Conservation (phyloP, 495 filamentous ascomycete species). For the Daldinia vernicosa region DNA sequence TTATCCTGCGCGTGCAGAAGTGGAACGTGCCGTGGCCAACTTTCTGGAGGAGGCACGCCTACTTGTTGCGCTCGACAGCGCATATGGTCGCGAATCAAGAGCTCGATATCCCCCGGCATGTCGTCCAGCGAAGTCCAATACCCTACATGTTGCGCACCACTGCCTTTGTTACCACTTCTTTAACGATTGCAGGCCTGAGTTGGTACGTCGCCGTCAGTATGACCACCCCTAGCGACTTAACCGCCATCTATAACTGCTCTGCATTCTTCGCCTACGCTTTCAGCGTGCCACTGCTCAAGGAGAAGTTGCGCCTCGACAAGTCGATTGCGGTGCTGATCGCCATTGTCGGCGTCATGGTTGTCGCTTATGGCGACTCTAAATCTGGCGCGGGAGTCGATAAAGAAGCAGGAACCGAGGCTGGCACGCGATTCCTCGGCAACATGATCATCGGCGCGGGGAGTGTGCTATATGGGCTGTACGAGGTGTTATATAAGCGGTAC, state of each 20-base stretch:
- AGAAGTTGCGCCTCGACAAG: slow-evolving; percentile 82
- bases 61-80: slow-evolving; percentile 77
- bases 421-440: slow-evolving; percentile 78
- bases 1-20: slow-evolving; percentile 78
- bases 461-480: slow-evolving; percentile 94
- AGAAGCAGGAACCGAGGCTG: slow-evolving; percentile 53
- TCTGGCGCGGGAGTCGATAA: slow-evolving; percentile 54
- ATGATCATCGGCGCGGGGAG: slow-evolving; percentile 92
- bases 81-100: slow-evolving; percentile 83
- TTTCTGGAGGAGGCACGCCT: slow-evolving; percentile 86
- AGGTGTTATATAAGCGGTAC: slow-evolving; percentile 91
- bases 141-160: slow-evolving; percentile 81
- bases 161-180: slow-evolving; percentile 79
- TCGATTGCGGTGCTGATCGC: slow-evolving; percentile 83
- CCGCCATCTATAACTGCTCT: slow-evolving; percentile 98
- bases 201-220: slow-evolving; percentile 96
- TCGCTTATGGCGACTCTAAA: slow-evolving; percentile 83
- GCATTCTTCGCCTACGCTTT: slow-evolving; percentile 99
- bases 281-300: slow-evolving; percentile 85
- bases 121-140: slow-evolving; percentile 56
- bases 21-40: slow-evolving; percentile 77
- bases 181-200: slow-evolving; percentile 90
- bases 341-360: slow-evolving; percentile 86
- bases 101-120: slow-evolving; percentile 59
- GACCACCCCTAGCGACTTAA: slow-evolving; percentile 91